phyloP scores from a whole-genome alignment of 2,329 filamentous ascomycete genomes.

The Fusarium temperatum region DNA sequence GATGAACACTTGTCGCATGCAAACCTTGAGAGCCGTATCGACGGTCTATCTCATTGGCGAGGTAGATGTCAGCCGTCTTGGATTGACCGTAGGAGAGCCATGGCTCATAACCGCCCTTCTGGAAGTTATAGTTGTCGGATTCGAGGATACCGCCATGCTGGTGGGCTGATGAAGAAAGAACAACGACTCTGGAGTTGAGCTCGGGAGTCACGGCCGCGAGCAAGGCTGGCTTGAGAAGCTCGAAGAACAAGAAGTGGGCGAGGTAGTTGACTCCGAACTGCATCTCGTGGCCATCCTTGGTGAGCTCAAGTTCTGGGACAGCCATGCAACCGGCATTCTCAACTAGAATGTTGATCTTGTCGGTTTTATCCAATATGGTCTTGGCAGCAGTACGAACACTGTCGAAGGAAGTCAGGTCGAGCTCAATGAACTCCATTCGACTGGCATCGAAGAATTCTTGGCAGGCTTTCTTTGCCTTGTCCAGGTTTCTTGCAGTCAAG shows the following conservation, averaged over 20 bases:
- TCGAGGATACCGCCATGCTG: constrained; percentile 22
- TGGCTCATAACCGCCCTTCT: constrained; percentile 40
- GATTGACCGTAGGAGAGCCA: constrained; percentile 55
- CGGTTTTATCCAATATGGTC: constrained; percentile 25
- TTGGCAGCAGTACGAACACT: constrained; percentile 38
- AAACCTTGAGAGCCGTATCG: constrained; percentile 55
- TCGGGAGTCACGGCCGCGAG: constrained; percentile 41
- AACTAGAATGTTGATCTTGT: constrained; percentile 49
- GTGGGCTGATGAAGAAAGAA: constrained; percentile 43
- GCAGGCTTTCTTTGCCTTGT: constrained; percentile 35
- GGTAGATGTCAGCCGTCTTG: constrained; percentile 62
- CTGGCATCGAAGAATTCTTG: constrained; percentile 18
- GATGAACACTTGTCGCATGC: constrained; percentile 54
- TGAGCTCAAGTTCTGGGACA: constrained; percentile 44
- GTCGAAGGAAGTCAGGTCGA: constrained; percentile 41
- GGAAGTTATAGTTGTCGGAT: constrained; percentile 34
- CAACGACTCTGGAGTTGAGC: constrained; percentile 46
- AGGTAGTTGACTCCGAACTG: constrained; percentile 57
- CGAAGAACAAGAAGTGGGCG: constrained; percentile 55
- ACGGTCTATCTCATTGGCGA: constrained; percentile 61
- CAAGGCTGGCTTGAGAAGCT: constrained; percentile 51
- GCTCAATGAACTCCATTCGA: constrained; percentile 31
- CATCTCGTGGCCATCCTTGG: constrained; percentile 53
- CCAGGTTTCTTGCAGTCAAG: constrained; percentile 38
- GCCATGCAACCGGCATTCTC: constrained; percentile 57